Conservation (phyloP, 495 filamentous ascomycete genomes). For the Staphylotrichum longicolle region DNA sequence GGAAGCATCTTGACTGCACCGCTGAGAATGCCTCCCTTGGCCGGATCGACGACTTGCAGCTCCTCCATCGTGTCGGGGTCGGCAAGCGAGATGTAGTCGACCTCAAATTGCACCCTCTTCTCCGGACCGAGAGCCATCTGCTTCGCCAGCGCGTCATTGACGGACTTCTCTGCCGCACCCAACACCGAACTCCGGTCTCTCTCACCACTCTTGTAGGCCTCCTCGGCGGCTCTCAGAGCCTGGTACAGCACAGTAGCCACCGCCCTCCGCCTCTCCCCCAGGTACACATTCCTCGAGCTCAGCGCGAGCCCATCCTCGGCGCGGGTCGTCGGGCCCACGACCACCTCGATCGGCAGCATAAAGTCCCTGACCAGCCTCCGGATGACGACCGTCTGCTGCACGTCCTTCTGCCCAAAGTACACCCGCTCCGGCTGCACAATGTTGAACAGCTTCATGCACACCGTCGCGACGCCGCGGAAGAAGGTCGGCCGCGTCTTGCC, state of each 20-base stretch:
- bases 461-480: conserved; percentile 92
- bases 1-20: conserved; percentile 88
- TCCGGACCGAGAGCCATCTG: conserved; percentile 61
- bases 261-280: conserved; percentile 68
- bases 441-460: conserved; percentile 97
- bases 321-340: conserved; percentile 70
- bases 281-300: conserved; percentile 91
- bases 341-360: conserved; percentile 71
- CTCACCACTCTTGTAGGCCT: conserved; percentile 56
- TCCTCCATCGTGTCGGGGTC: conserved; percentile 80
- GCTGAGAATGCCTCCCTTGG: conserved; percentile 77
- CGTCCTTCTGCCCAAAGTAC: conserved; percentile 97
- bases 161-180: conserved; percentile 58
- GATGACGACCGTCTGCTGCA: conserved; percentile 93
- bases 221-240: conserved; percentile 68
- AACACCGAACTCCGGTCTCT: conserved; percentile 62
- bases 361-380: conserved; percentile 85
- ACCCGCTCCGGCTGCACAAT: conserved; percentile 81
- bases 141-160: conserved; percentile 50
- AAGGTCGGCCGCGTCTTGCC: conserved; percentile 88
- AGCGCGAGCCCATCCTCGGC: conserved; percentile 85
- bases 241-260: conserved; percentile 69
- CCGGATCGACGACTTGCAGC: conserved; percentile 60
- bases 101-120: conserved; percentile 68
- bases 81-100: conserved; percentile 88